These are phyloP conservation scores for Cutaneotrichosporon cyanovorans DNA, from an alignment of 1,284 basidiomycete genomes.

Conservation along the genomic window DNA sequence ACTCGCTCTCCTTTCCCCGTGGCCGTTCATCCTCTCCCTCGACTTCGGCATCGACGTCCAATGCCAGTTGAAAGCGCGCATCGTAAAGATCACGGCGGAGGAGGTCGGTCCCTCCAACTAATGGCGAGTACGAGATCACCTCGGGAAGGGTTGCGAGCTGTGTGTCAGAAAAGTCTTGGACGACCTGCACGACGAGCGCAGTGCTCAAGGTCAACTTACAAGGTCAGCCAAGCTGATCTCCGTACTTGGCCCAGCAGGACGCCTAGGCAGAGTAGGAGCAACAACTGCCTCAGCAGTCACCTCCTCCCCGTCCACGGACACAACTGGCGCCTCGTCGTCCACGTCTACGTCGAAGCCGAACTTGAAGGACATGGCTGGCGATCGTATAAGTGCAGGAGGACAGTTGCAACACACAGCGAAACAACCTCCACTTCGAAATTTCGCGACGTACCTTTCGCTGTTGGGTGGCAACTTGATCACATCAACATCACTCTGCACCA, in stretches of 20 bases:
- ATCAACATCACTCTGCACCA: slow-evolving; percentile 24
- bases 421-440: slow-evolving; percentile 5
- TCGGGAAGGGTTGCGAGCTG: slow-evolving; percentile 38
- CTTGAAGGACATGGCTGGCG: slow-evolving; percentile 41
- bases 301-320: background rate
- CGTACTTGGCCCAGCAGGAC: background rate
- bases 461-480: slow-evolving; percentile 2
- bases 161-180: background rate
- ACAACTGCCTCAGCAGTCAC: background rate
- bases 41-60: slow-evolving; percentile 7
- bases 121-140: slow-evolving; percentile 39
- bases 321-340: slow-evolving; percentile 15
- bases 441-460: slow-evolving; percentile 6
- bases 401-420: background rate
- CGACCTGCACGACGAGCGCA: background rate
- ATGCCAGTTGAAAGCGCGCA: slow-evolving; percentile 80
- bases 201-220: background rate
- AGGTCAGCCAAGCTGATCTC: slow-evolving; percentile 4
- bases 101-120: slow-evolving; percentile 21
- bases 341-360: slow-evolving; percentile 44
- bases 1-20: slow-evolving; percentile 5
- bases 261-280: background rate
- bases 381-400: background rate
- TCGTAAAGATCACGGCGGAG: slow-evolving; percentile 84
- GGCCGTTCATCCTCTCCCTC: too few relatives aligned